Percentiles rank a stretch among this genome's conserved stretches.
phyloP scores from a whole-genome alignment of 78 protist species.

The Dictyostelium intermedium region DNA sequence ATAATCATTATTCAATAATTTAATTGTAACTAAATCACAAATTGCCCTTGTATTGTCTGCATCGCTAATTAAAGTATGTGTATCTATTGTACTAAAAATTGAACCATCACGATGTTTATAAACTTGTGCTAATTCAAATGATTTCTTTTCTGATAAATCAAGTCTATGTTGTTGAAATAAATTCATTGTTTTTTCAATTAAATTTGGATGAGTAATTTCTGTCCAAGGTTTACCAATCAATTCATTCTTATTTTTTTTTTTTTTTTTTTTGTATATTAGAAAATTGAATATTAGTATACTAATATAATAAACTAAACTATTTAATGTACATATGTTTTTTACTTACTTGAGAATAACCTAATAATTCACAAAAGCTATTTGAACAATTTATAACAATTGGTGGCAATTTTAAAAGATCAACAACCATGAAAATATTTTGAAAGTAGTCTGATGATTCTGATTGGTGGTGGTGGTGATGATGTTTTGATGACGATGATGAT shows the following conservation, averaged over 20 bases:
- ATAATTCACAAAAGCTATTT: conserved; percentile 13
- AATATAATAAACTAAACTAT: too few species aligned
- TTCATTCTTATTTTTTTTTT: conserved; percentile 10
- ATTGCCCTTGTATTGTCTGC: conserved; percentile 36
- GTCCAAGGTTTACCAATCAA: conserved; percentile 77
- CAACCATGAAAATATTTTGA: conserved; percentile 29
- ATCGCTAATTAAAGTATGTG: conserved; percentile 42
- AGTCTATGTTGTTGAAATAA: conserved; percentile 23
- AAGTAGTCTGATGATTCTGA: not conserved
- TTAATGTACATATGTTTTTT: too few species aligned
- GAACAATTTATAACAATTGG: conserved; percentile 56
- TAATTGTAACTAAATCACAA: conserved; percentile 35
- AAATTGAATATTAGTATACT: not conserved
- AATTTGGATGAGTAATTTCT: conserved; percentile 49
- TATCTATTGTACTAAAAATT: conserved; percentile 49
- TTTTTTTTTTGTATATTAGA: too few species aligned
- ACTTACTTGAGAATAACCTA: conserved; percentile 41
- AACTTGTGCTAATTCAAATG: conserved; percentile 47
- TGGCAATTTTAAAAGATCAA: conserved; percentile 52
- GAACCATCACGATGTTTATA: conserved; percentile 63
- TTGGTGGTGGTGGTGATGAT: not conserved
- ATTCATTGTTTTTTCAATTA: conserved; percentile 54
- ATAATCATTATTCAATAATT: not conserved
- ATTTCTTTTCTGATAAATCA: not conserved
- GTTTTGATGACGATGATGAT: not conserved